phyloP scores from a whole-genome alignment of 352 stramenopile genomes.

The Phytophthora rubi region DNA sequence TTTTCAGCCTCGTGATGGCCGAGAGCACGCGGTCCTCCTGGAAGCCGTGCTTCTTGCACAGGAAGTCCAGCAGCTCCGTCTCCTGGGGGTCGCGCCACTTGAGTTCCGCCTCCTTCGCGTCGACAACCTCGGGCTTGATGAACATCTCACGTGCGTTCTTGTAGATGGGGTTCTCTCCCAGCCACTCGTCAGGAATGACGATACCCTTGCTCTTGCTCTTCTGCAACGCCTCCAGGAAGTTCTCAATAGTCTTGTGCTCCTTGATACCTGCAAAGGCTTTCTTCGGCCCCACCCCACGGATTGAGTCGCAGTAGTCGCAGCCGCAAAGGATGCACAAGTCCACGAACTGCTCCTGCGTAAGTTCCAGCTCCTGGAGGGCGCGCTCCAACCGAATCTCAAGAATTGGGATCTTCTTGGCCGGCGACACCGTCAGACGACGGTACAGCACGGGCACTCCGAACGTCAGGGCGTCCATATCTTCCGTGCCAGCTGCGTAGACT shows the following conservation, averaged over 20 bases:
- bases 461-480: slow-evolving; percentile 99
- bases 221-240: slow-evolving; percentile 92
- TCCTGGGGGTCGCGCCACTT: slow-evolving; percentile 95
- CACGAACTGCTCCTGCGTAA: slow-evolving; percentile 97
- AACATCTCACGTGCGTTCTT: slow-evolving; percentile 95
- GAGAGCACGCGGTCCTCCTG: slow-evolving; percentile 92
- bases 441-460: slow-evolving; percentile 97
- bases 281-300: slow-evolving; percentile 98
- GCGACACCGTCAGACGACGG: slow-evolving; percentile 89
- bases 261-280: slow-evolving; percentile 97
- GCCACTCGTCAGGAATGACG: slow-evolving; percentile 85
- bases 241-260: slow-evolving; percentile 96
- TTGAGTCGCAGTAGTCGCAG: slow-evolving; percentile 99
- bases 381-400: slow-evolving; percentile 92
- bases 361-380: slow-evolving; percentile 92
- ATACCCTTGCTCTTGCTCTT: slow-evolving; percentile 86
- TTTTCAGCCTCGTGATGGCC: slow-evolving; percentile 96
- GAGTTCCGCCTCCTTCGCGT: slow-evolving; percentile 81
- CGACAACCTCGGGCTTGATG: slow-evolving; percentile 73
- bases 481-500: slow-evolving; percentile 95
- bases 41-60: slow-evolving; percentile 98
- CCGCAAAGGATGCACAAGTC: slow-evolving; percentile 99
- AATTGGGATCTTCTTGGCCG: slow-evolving; percentile 91
- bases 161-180: slow-evolving; percentile 91
- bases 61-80: slow-evolving; percentile 91